These are phyloP conservation scores for Monosporascus cannonballus DNA, from an alignment of 2,329 filamentous ascomycete genomes.

Conservation along the genomic window DNA sequence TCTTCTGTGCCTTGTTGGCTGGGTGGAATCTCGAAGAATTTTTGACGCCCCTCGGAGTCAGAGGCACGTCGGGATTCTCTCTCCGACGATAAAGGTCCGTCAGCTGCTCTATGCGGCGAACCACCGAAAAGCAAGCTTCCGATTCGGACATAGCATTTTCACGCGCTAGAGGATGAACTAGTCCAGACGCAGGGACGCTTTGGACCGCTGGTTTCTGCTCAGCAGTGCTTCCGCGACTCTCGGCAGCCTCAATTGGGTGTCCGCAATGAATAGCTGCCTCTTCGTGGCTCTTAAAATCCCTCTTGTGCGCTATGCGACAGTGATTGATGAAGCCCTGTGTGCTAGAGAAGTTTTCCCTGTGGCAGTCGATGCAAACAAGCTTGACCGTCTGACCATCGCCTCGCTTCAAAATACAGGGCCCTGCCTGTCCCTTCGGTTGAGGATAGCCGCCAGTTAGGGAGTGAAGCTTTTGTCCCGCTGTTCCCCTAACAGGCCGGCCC, in stretches of 20 bases:
- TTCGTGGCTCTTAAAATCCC: conserved; percentile 93
- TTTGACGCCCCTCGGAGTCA: conserved; percentile 32
- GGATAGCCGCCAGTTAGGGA: conserved; percentile 65
- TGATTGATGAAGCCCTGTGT: conserved; percentile 99
- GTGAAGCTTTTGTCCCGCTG: conserved; percentile 58
- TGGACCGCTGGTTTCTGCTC: conserved; percentile 31
- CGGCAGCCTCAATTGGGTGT: conserved; percentile 68
- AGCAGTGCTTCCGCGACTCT: conserved; percentile 41
- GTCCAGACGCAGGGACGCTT: conserved; percentile 33
- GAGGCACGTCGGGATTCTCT: conserved; percentile 41
- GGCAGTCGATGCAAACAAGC: conserved; percentile 82
- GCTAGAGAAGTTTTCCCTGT: conserved; percentile 87
- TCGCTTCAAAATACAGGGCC: conserved; percentile 78
- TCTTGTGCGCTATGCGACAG: conserved; percentile 89
- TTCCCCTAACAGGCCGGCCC: conserved; percentile 42
- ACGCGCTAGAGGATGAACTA: conserved; percentile 58
- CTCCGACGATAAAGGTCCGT: conserved; percentile 46
- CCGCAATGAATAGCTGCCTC: conserved; percentile 86
- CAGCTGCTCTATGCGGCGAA: conserved; percentile 45
- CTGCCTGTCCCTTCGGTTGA: conserved; percentile 71
- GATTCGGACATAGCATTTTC: conserved; percentile 48
- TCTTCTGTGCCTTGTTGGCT: conserved; percentile 21
- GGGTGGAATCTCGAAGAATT: conserved; percentile 14
- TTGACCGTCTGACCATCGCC: conserved; percentile 84
- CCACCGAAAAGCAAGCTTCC: conserved; percentile 46